These are phyloP conservation scores for Pharnaceum exiguum DNA, from an alignment of 148 eudicot genomes.

Conservation along the genomic window DNA sequence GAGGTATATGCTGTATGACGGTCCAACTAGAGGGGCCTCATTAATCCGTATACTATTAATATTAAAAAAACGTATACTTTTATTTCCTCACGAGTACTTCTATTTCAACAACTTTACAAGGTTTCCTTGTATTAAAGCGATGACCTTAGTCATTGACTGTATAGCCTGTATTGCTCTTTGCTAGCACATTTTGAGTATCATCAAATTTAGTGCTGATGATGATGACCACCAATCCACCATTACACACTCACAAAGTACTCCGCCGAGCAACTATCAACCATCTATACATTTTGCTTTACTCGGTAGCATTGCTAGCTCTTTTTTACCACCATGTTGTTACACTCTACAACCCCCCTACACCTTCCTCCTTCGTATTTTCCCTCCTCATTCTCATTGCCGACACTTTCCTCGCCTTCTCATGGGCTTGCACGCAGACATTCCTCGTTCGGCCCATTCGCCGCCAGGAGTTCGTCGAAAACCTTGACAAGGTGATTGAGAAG, in stretches of 20 bases:
- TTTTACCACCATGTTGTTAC: conserved; percentile 38
- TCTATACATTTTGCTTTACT: conserved; percentile 45
- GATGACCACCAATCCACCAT: conserved; percentile 17
- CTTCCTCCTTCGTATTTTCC: conserved; percentile 12
- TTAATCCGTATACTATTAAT: too few relatives aligned
- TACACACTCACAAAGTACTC: conserved; percentile 29
- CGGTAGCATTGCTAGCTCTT: conserved; percentile 39
- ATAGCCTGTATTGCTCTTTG: too few relatives aligned
- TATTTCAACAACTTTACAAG: too few relatives aligned
- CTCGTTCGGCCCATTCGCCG: conserved; percentile 52
- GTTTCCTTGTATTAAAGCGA: too few relatives aligned
- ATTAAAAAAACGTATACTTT: too few relatives aligned
- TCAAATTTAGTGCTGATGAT: too few relatives aligned
- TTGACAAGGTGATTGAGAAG: conserved; percentile 6
- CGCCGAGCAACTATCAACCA: conserved; percentile 43
- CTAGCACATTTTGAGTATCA: too few relatives aligned
- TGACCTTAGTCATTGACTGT: too few relatives aligned
- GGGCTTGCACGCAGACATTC: conserved; percentile 52
- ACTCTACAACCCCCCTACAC: conserved; percentile 23
- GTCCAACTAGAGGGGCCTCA: too few relatives aligned
- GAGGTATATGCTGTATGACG: too few relatives aligned
- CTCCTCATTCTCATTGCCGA: conserved; percentile 45
- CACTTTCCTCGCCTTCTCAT: conserved; percentile 42
- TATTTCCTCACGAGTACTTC: too few relatives aligned
- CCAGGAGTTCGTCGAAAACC: conserved; percentile 37